Base-by-base conservation (phyloP, 2,329 filamentous ascomycete species). In the Canariomyces notabilis region DNA sequence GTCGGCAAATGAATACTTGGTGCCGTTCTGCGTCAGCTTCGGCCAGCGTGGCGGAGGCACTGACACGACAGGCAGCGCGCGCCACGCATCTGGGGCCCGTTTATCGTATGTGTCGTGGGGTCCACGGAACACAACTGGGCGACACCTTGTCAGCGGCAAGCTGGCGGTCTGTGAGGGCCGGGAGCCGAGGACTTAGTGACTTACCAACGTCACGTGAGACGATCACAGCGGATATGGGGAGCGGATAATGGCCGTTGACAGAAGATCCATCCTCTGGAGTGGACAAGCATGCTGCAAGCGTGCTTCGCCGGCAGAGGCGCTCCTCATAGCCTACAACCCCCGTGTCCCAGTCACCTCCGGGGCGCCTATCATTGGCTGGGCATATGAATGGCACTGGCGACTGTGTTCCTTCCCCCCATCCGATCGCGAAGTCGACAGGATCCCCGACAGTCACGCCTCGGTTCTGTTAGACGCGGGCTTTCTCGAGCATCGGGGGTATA, bases 321-420 rank as follows among this genome's bases (percentile, higher is more conserved):
- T 89, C 86, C 67, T 86, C 82, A 42, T 80, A 81, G 23, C 79
- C 79, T 55, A 77, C 72, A 11, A 77, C 68, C 8, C 76, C 77
- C 29, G 71, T 63, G 44, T 89, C 85, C 86, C 86, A 90, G 61
- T 89, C 85, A n/a, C 86, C 86, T 8, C 86, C 86, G 0, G 85
- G 76, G 31, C 83, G 74, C 60, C 83, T 85, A 62, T 89, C 85
- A 65, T 89, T 87, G 38, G 86, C 86, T 45, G 81, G 77, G 55
- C 84, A 87, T 51, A 88, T 78, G 48, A 87, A 82, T 0, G 83
- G 80, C 45, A 87, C 75, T 40, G 65, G 57, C 39, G 54, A 56
- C 16, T 67, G 72, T 35, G 55, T 44, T 18, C 60, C 54, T 19
- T 53, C 53, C 11, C 64, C 63, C 75, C 82, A 85, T 47, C 75